Base-by-base conservation (phyloP, 495 filamentous ascomycete genomes). In the Usnea hakonensis region DNA sequence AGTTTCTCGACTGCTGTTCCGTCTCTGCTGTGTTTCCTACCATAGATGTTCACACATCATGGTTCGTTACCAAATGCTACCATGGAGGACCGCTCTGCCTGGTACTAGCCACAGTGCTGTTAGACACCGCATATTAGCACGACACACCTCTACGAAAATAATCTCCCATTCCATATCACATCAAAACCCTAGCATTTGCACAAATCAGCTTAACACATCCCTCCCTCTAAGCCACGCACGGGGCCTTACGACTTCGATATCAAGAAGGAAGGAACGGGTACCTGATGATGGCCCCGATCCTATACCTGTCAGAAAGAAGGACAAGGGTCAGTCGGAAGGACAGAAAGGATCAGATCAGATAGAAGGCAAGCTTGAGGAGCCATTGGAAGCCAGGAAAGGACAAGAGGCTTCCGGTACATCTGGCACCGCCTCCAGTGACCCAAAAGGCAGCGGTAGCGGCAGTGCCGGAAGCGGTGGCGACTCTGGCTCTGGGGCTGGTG, bases 41-140 rank as follows among this genome's bases (percentile, higher is more conserved):
- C 5, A 17, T 11, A 32, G 30, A 43, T 55, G n/a, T 32, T 9
- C 48, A 14, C 17, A 40, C 63, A 82, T 78, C 73, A 82, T 82
- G 79, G 72, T 81, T 72, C 76, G 76, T 74, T 75, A 77, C 72
- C 78, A 79, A 73, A 77, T 76, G 65, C 72, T 81, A 68, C 77
- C 78, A 75, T 81, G 79, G 80, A 81, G 80, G 76, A 78, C 75
- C 73, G 75, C 76, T 71, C 77, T 81, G 73, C 76, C 77, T 58
- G 71, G 26, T 44, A 40, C 56, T 40, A 48, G 50, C 53, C 57
- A 50, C 28, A 48, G 17, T 28, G 38, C 48, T 30, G 28, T 57
- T 30, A 50, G 41, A 48, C 56, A 44, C 32, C 48, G 30, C n/a
- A 21, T 36, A 54, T 30, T 28, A 43, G 30, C 54, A n/a, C 32